Base-by-base conservation (phyloP, 108 stramenopile species). In the Nannochloropsis gaditana region DNA sequence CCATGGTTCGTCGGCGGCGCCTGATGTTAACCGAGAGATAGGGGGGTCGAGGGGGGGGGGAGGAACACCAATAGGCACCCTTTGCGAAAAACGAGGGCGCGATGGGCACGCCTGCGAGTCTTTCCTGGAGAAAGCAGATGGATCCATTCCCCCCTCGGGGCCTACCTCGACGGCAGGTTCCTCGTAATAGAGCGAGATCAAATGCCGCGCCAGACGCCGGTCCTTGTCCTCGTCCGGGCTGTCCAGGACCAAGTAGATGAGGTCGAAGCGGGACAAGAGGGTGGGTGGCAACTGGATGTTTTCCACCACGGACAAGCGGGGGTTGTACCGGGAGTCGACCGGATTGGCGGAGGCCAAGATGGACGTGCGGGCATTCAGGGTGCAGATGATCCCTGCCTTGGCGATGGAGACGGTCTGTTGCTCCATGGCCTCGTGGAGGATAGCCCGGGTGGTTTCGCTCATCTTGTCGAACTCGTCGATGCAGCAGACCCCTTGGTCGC, bases 361-460 rank as follows among this genome's bases (percentile, higher is more conserved):
- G 9, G 97, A 95, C 41, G 98, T 97, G 31, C 99, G 92, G 9
- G 99, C 97, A 91, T 97, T 96, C 41, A 99, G 92, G 11, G 97
- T 96, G 44, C 96, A 95, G 86, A 99, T 95, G 89, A 99, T 98
- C 4, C 99, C 99, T 42, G 99, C 98, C 89, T 99, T 98, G 42
- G 99, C 98, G 44, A 99, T 95, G 41, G 93, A 94, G 3, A 99
- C 96, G 15, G 97, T 99, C 90, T 99, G 99, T 88, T 99, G 99
- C 92, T 99, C 99, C 97, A 99, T 98, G 31, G 97, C 98, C 92
- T 99, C 99, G 92, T 99, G 99, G 3, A 99, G 94, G 84, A 99
- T 94, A 9, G 97, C 95, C 47, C 99, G 93, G 2, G 98, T 98
- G 21, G 95, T 92, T 80, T 96, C 99, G 42, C 93, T 93, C 99